Evolutionary conservation across 164 flowering plant genomes (phyloP).

Genomic region (Nymphaea colorata): DNA sequence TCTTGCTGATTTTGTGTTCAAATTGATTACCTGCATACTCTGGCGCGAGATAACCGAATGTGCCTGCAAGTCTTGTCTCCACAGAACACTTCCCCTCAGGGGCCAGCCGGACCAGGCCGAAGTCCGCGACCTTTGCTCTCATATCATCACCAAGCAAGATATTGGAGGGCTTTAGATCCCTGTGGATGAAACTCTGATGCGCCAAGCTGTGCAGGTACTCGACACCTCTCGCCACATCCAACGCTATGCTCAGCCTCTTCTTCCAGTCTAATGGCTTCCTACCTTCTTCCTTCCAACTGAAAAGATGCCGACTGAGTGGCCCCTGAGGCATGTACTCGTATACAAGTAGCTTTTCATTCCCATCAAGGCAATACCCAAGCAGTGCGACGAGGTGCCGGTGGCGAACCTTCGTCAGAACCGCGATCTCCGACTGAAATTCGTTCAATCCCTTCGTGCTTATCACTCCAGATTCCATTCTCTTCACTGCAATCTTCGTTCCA

Average conservation of each 20-base stretch:
- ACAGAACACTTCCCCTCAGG: slow-evolving; percentile 75
- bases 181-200: slow-evolving; percentile 73
- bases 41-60: slow-evolving; percentile 94
- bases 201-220: slow-evolving; percentile 87
- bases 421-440: slow-evolving; percentile 88
- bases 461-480: slow-evolving; percentile 80
- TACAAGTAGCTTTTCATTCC: slow-evolving; percentile 77
- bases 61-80: slow-evolving; percentile 81
- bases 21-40: slow-evolving; percentile 78
- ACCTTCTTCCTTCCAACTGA: slow-evolving; percentile 61
- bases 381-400: slow-evolving; percentile 85
- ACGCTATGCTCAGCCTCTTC: slow-evolving; percentile 56
- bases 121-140: slow-evolving; percentile 94
- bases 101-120: slow-evolving; percentile 89
- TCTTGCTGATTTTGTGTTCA: not conserved
- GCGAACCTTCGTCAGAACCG: slow-evolving; percentile 75
- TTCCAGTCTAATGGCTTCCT: slow-evolving; percentile 82
- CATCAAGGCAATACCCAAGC: slow-evolving; percentile 82
- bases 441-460: slow-evolving; percentile 59
- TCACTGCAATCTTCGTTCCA: slow-evolving; percentile 93
- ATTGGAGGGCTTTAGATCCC: slow-evolving; percentile 93
- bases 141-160: slow-evolving; percentile 91
- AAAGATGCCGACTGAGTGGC: slow-evolving; percentile 55
- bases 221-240: slow-evolving; percentile 95
- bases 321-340: slow-evolving; percentile 97